Evolutionary conservation across 805 yeast genomes (phyloP).

Genomic region (Kluyveromyces nonfermentans): DNA sequence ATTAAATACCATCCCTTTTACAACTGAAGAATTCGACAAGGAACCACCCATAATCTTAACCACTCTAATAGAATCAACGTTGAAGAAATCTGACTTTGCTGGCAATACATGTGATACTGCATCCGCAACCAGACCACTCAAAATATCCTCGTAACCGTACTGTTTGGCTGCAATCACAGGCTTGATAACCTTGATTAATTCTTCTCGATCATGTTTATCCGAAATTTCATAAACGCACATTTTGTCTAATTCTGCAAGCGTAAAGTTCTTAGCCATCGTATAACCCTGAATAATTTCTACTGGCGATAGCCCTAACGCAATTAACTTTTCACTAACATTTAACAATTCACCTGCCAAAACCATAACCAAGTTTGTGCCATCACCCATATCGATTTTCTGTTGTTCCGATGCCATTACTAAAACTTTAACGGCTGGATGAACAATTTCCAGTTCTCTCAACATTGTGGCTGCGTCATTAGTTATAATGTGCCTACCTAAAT

Average conservation of each 20-base stretch:
- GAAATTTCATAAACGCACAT: constrained; percentile 45
- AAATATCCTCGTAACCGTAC: constrained; percentile 73
- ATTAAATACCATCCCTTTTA: constrained; percentile 97
- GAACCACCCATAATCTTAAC: constrained; percentile 95
- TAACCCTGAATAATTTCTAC: constrained; percentile 91
- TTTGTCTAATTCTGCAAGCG: constrained; percentile 56
- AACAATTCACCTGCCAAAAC: constrained; percentile 89
- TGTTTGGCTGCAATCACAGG: constrained; percentile 93
- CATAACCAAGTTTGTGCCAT: constrained; percentile 85
- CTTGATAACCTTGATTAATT: constrained; percentile 62
- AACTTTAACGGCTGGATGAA: constrained; percentile 95
- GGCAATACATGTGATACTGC: constrained; percentile 78
- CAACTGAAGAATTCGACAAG: constrained; percentile 60
- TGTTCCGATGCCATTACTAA: constrained; percentile 95
- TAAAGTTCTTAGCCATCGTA: constrained; percentile 73
- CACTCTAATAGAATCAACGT: constrained; percentile 88
- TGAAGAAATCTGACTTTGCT: constrained; percentile 40
- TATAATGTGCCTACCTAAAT: constrained; percentile 73
- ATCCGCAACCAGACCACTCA: constrained; percentile 71
- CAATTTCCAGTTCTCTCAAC: constrained; percentile 83
- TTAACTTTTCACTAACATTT: constrained; percentile 74
- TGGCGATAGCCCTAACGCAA: constrained; percentile 79
- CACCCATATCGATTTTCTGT: constrained; percentile 97
- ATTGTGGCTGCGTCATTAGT: constrained; percentile 99
- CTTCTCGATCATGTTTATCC: constrained; percentile 42